Evolutionary conservation across 2,329 filamentous ascomycete genomes (phyloP).

Genomic region (Neofusicoccum kwambonambiense): DNA sequence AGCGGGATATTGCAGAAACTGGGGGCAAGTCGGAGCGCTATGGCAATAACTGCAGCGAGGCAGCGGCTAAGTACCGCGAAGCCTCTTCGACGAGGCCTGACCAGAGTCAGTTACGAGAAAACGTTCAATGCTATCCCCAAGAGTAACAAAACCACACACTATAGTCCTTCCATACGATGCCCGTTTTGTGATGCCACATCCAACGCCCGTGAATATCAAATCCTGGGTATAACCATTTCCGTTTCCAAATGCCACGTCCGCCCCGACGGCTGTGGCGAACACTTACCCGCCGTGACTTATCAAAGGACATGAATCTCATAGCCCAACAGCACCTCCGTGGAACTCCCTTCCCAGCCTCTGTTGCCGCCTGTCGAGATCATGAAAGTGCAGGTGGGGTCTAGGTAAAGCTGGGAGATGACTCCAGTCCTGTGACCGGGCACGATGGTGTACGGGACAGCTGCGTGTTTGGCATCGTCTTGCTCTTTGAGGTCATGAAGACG

Average conservation of each 20-base stretch:
- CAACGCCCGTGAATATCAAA: conserved; percentile 10
- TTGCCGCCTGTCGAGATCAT: conserved; percentile 93
- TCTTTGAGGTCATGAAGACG: conserved; percentile 84
- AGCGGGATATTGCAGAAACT: too few species aligned
- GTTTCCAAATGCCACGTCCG: neutral
- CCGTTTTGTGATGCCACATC: neutral
- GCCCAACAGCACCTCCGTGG: conserved; percentile 86
- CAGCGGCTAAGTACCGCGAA: neutral
- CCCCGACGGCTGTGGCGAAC: neutral
- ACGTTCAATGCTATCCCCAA: neutral
- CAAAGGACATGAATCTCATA: conserved; percentile 70
- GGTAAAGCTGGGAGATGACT: conserved; percentile 79
- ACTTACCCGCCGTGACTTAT: neutral
- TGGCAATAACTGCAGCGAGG: too few species aligned
- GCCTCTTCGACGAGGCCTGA: too few species aligned
- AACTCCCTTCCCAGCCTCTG: conserved; percentile 88
- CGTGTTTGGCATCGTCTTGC: conserved; percentile 64
- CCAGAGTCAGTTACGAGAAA: too few species aligned
- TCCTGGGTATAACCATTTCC: conserved; percentile 15
- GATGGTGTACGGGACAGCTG: conserved; percentile 90
- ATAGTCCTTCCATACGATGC: neutral
- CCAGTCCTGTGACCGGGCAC: conserved; percentile 87
- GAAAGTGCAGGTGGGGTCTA: conserved; percentile 84
- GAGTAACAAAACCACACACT: neutral
- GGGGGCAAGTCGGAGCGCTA: too few species aligned